Base-by-base conservation (phyloP, 2,329 filamentous ascomycete species). In the Penicillium aurantiogriseum region DNA sequence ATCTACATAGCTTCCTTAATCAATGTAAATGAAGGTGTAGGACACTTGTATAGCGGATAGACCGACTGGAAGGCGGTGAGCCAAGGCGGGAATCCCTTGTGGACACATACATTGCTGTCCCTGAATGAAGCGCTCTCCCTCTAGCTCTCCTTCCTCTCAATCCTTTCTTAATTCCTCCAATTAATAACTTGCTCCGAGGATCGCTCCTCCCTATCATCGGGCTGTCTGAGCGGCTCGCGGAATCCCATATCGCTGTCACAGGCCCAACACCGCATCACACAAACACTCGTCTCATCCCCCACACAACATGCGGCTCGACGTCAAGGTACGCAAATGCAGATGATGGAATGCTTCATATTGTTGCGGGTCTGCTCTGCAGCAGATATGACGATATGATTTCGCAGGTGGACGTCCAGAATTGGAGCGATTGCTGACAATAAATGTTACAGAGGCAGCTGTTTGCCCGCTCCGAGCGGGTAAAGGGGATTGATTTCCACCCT, bases 401-500 rank as follows among this genome's bases (percentile, higher is more conserved):
- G 25, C 45, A 50, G 45, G 35, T 17, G 36, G 10, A 17, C 17
- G 33, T 21, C 11, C 53, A 48, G 39, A 45, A 54, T 47, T 54
- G 45, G 29, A 31, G 35, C 25, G 47, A 57, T 62, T 59, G 71
- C 79, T 81, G 69, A 82, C 63, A 49, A 62, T 63, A 31, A 63
- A 73, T 69, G 56, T 58, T 71, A 70, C 63, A 91, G 88, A 87
- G 88, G 77, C 89, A 91, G 79, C 85, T 91, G 69, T 90, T 91
- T 80, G 90, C 90, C 77, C 86, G 92, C 78, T 95, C 90, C 71
- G 91, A 97, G 85, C 89, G 93, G 80, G 93, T 97, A 67, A 97
- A 97, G 81, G 89, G 90, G 74, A 92, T 96, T 77, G 93, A 97
- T 81, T 97, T 97, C 76, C 93, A 97, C 76, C 92, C 92, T 42